Evolutionary conservation across 225 moss, liverwort and hornwort species (phyloP).

Genomic region (Sphagnum contortum): DNA sequence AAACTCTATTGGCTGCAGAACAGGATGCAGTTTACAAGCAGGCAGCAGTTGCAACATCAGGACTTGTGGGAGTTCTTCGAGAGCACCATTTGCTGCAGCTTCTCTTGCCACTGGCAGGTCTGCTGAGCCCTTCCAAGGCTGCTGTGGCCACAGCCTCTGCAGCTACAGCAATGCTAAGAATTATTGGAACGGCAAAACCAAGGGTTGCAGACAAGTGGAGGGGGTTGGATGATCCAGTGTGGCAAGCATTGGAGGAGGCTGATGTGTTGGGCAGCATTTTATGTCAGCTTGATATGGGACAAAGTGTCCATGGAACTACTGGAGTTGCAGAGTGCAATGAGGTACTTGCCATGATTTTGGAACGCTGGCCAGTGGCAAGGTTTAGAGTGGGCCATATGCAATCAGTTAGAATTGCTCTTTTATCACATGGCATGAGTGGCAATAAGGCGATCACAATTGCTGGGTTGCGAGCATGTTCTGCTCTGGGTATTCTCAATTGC

Average conservation of each 20-base stretch:
- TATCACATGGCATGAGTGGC: constrained; percentile 42
- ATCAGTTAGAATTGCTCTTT: constrained; percentile 37
- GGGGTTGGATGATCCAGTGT: constrained; percentile 41
- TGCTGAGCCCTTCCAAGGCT: constrained; percentile 41
- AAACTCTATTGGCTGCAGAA: constrained; percentile 54
- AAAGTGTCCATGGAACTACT: constrained; percentile 9
- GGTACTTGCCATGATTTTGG: constrained; percentile 56
- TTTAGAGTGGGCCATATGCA: constrained; percentile 35
- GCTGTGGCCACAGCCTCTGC: constrained; percentile 37
- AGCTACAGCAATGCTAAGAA: constrained; percentile 53
- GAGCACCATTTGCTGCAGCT: constrained; percentile 58
- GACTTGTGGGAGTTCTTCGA: constrained; percentile 29
- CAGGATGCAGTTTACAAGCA: constrained; percentile 61
- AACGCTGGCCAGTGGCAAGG: constrained; percentile 59
- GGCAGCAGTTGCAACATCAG: constrained; percentile 42
- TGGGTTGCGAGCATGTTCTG: constrained; percentile 56
- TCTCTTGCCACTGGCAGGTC: constrained; percentile 43
- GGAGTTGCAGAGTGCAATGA: constrained; percentile 30
- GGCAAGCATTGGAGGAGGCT: constrained; percentile 48
- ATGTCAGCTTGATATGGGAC: constrained; percentile 26
- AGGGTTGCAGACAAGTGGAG: constrained; percentile 4
- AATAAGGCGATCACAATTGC: constrained; percentile 28
- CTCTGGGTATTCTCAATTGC: constrained; percentile 37
- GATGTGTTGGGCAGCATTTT: constrained; percentile 41
- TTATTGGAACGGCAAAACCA: constrained; percentile 40